Base-by-base conservation (phyloP, 106 monocot species). In the Apostasia shenzhenica region DNA sequence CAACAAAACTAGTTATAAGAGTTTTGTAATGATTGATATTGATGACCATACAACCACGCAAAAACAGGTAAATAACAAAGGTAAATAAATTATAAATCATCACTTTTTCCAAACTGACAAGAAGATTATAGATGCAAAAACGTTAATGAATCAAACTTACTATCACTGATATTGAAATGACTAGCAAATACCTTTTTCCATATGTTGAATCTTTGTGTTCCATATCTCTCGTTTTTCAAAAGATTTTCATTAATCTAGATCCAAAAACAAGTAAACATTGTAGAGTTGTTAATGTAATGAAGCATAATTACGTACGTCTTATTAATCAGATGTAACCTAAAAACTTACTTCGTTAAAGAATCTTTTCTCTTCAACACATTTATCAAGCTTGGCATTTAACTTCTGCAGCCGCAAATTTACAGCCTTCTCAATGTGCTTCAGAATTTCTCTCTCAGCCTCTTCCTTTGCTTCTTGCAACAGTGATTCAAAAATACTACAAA, bases 291-390 rank as follows among this genome's bases (percentile, higher is more conserved):
- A 54, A 68, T 3, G 41, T 8, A 67, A 12, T n/a, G 8, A 38
- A 37, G 37, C 10, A 70, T 4, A 69, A 48, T 45, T 14, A 1
- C 53, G 1, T 3, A 14, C 39, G 4, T 43, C 55, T 43, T 71
- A 44, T 26, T 26, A 12, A 74, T n/a, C 6, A 43, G 57, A n/a
- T n/a, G 6, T 37, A 59, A 39, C 37, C 41, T 3, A 2, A 10
- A 38, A 52, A 75, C 91, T 69, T 71, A 92, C 93, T 61, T 93
- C 93, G 60, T 83, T 79, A 72, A 90, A 73, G 81, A 99, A 93
- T 69, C 65, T 86, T 65, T 79, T 93, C 77, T 90, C 99, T 72
- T 85, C 61, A 4, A 62, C 48, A 62, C 62, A 72, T 70, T 84
- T 90, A 45, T 87, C 72, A 46, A 93, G 77, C 76, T 90, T 93